A percentile compares a stretch with the other conserved stretches of the same genome.
These are phyloP conservation scores for Solanum chilense DNA, from an alignment of 257 asterid genomes.

Conservation along the genomic window DNA sequence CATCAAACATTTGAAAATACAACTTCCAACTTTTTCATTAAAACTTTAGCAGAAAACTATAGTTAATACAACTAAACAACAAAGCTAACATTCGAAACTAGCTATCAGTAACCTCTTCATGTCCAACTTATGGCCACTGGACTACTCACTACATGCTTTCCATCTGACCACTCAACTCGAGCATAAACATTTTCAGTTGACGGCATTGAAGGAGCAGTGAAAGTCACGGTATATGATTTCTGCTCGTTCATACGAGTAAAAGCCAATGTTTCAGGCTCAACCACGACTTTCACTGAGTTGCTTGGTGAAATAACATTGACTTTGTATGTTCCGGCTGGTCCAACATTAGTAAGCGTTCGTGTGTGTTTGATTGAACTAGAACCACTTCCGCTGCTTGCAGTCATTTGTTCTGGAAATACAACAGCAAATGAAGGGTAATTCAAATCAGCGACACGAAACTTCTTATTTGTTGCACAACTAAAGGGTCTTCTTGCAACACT, in stretches of 20 bases:
- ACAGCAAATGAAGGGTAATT: constrained; percentile 13
- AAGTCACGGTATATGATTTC: constrained; percentile 1
- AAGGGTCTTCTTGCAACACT: neutral
- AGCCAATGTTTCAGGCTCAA: constrained; percentile 2
- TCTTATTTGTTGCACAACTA: neutral
- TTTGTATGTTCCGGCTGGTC: constrained; percentile 5
- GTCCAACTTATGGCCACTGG: constrained; percentile 8
- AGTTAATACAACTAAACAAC: neutral
- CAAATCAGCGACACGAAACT: neutral
- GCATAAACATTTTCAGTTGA: neutral
- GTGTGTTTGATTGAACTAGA: neutral
- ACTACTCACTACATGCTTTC: constrained; percentile 7
- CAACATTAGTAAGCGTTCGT: constrained; percentile 5
- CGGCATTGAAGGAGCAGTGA: neutral
- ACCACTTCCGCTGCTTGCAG: neutral
- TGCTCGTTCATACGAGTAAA: neutral
- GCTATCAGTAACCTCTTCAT: neutral
- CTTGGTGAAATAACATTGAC: neutral
- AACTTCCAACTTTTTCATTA: neutral
- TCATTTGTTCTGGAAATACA: neutral
- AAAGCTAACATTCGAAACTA: neutral
- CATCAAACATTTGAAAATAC: neutral
- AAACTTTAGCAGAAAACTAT: neutral
- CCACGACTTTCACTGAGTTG: neutral
- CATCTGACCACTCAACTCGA: constrained; percentile 7